phyloP scores from a whole-genome alignment of 2,329 filamentous ascomycete species.

The Penicillium sp. region DNA sequence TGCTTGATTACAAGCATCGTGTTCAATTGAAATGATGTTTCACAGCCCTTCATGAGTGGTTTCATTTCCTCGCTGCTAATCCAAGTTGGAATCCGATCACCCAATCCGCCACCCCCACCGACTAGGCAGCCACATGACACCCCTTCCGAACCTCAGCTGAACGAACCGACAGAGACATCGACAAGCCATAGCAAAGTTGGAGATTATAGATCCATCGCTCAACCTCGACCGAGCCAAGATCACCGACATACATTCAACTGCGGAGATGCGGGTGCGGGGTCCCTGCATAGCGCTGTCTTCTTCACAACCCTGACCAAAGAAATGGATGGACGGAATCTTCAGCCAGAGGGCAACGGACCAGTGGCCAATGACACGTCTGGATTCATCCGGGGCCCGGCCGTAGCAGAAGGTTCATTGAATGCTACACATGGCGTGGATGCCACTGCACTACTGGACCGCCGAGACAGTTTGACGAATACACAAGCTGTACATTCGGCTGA shows the following conservation, averaged over 20 bases:
- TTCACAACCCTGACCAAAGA: conserved; percentile 22
- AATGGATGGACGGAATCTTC: conserved; percentile 23
- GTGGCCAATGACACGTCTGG: conserved; percentile 6
- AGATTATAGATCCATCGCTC: conserved; percentile 2
- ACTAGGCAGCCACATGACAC: conserved; percentile 23
- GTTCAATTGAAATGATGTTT: conserved; percentile 19
- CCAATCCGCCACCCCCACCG: conserved; percentile 38
- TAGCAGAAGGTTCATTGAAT: neutral
- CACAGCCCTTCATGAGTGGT: conserved; percentile 42
- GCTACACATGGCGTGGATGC: neutral
- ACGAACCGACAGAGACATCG: conserved; percentile 23
- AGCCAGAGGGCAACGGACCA: conserved; percentile 15
- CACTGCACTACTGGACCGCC: neutral
- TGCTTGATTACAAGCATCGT: conserved; percentile 7
- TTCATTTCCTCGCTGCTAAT: conserved; percentile 44
- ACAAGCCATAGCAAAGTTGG: conserved; percentile 12
- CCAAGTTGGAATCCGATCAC: conserved; percentile 44
- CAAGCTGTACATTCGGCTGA: conserved; percentile 1
- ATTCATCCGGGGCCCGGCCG: neutral
- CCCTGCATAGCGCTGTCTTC: conserved; percentile 23
- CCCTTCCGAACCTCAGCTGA: conserved; percentile 23
- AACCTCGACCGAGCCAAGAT: conserved; percentile 17
- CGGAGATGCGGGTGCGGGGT: conserved; percentile 25
- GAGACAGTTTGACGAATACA: neutral
- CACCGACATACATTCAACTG: conserved; percentile 5